Conservation (phyloP, 345 rosid species). For the Eucalyptus erythrocorys region DNA sequence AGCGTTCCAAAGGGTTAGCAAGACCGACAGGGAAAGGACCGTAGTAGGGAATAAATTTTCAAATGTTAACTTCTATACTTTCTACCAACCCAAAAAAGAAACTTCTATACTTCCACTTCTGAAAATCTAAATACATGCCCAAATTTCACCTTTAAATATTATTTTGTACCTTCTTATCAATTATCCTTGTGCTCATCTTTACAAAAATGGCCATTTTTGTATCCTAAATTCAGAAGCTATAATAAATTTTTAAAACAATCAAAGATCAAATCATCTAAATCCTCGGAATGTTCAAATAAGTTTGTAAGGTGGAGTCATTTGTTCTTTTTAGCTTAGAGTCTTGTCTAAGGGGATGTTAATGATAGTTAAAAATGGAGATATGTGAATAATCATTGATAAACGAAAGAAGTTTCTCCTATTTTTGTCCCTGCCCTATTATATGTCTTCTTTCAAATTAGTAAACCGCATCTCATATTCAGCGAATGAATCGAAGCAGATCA, state of each 20-base stretch:
- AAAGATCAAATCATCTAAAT: not conserved
- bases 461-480: not conserved
- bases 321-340: not conserved
- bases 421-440: not conserved
- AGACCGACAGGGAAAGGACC: too few species aligned
- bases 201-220: not conserved
- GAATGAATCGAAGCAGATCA: not conserved
- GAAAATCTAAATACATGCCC: not conserved
- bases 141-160: not conserved
- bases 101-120: not conserved
- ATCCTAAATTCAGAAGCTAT: not conserved
- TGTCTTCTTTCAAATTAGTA: not conserved
- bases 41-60: too few species aligned
- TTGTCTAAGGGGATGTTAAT: not conserved
- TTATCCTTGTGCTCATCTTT: not conserved
- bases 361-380: not conserved
- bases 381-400: not conserved
- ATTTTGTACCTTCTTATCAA: not conserved
- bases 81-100: too few species aligned
- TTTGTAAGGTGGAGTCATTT: not conserved
- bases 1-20: not conserved
- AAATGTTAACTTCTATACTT: not conserved
- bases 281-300: not conserved
- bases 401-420: too few species aligned
- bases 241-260: not conserved